A percentile compares a stretch with the other conserved stretches of the same genome.
Evolutionary conservation across 2,329 filamentous ascomycete genomes (phyloP).

Genomic region (Diatrype stigma): DNA sequence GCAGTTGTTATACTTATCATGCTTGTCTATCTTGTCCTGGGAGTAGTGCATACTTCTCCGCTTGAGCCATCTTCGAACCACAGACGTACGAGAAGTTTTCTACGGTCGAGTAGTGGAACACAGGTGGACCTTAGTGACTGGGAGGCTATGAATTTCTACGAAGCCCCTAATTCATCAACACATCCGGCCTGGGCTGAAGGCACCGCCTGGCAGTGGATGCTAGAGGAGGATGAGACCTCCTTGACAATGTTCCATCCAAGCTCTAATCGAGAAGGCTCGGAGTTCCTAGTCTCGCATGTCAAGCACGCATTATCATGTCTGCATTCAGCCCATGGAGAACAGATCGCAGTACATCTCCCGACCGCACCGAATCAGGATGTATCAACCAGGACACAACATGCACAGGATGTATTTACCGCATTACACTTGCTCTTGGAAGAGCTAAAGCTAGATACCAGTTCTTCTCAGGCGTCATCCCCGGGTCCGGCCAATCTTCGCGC

Average conservation of each 20-base stretch:
- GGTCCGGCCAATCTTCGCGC: constrained; percentile 57
- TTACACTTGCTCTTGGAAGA: constrained; percentile 90
- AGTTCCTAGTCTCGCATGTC: constrained; percentile 49
- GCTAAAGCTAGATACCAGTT: constrained; percentile 68
- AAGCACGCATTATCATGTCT: constrained; percentile 63
- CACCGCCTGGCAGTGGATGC: constrained; percentile 67
- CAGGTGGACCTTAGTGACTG: constrained; percentile 35
- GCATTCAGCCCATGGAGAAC: constrained; percentile 52
- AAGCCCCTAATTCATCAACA: constrained; percentile 44
- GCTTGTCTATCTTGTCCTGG: constrained; percentile 58
- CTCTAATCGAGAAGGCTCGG: constrained; percentile 18
- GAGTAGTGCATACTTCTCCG: constrained; percentile 28
- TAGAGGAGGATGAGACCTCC: constrained; percentile 48
- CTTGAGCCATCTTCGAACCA: constrained; percentile 13
- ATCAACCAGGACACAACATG: constrained; percentile 54
- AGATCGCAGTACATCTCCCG: constrained; percentile 61
- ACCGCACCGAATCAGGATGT: constrained; percentile 50
- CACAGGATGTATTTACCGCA: constrained; percentile 66
- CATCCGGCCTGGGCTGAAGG: constrained; percentile 57
- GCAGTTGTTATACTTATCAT: constrained; percentile 61
- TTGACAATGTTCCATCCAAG: constrained; percentile 21
- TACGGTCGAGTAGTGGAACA: constrained; percentile 28
- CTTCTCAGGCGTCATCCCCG: constrained; percentile 39
- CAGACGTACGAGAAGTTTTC: constrained; percentile 18
- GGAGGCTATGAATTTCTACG: constrained; percentile 42